Evolutionary conservation across 129 eudicot genomes (phyloP).

Genomic region (Silybum marianum): DNA sequence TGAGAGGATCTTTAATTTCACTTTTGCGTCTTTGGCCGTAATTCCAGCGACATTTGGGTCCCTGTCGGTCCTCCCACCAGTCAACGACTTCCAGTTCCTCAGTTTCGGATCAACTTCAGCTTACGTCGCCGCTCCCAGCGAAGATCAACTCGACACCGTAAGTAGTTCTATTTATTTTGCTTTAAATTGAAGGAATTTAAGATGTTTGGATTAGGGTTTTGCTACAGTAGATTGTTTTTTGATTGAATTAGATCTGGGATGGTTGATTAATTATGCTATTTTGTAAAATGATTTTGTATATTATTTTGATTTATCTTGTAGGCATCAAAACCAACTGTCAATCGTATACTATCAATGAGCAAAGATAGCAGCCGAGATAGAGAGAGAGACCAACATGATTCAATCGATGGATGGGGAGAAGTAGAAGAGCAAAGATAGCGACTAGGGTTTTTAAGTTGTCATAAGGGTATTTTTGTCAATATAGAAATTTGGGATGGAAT

Average conservation of each 20-base stretch:
- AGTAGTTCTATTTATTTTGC: constrained; percentile 25
- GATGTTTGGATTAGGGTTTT: constrained; percentile 24
- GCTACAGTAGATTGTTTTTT: neutral
- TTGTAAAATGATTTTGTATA: neutral
- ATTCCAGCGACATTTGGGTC: constrained; percentile 45
- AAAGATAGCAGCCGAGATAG: no score
- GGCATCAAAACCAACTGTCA: neutral
- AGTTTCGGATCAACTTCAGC: constrained; percentile 43
- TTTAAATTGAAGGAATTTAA: constrained; percentile 14
- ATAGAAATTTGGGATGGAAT: no score
- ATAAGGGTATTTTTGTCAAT: no score
- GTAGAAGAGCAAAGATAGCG: no score
- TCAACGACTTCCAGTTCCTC: constrained; percentile 33
- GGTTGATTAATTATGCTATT: neutral
- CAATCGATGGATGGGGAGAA: no score
- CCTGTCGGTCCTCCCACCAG: constrained; percentile 23
- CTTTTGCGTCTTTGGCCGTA: constrained; percentile 44
- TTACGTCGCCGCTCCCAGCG: constrained; percentile 30
- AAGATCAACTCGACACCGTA: constrained; percentile 41
- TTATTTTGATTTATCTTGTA: neutral
- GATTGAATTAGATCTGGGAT: neutral
- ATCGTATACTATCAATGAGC: no score
- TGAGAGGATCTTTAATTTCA: constrained; percentile 43
- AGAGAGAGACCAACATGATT: no score
- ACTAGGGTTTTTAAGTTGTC: no score